Evolutionary conservation across 176 grass and related monocot species (phyloP).

Genomic region (Rhipidocladum racemiflorum): DNA sequence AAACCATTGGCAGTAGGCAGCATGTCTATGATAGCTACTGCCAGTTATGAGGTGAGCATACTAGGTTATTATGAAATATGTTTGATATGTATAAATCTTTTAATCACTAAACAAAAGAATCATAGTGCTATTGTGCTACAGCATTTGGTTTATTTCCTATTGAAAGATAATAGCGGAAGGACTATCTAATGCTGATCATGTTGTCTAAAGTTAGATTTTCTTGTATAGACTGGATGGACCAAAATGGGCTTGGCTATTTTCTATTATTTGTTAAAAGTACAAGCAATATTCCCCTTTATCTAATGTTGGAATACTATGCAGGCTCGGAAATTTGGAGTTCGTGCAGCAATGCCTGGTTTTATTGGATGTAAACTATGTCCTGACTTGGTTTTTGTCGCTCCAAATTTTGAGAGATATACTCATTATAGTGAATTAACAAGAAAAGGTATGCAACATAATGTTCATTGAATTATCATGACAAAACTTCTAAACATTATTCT

Average conservation of each 20-base stretch:
- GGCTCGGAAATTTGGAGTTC: constrained; percentile 85
- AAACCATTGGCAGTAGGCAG: constrained; percentile 85
- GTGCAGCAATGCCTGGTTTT: constrained; percentile 99
- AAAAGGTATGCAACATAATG: constrained; percentile 62
- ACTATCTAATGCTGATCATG: not conserved
- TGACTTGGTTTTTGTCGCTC: constrained; percentile 83
- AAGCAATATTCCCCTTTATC: not conserved
- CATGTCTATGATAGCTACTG: constrained; percentile 98
- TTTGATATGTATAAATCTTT: not conserved
- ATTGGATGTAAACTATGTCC: constrained; percentile 91
- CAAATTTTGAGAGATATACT: constrained; percentile 90
- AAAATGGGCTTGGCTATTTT: constrained; percentile 7
- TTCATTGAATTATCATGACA: constrained; percentile 3
- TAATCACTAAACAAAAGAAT: not conserved
- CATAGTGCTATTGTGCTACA: not conserved
- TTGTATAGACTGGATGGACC: not conserved
- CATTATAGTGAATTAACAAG: constrained; percentile 83
- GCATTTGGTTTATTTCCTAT: not conserved
- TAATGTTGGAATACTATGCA: constrained; percentile 42
- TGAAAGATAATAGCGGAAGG: not conserved
- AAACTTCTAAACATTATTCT: constrained; percentile 1
- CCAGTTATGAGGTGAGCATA: constrained; percentile 81
- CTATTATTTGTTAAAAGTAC: not conserved
- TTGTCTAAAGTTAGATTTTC: not conserved
- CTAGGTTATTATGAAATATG: not conserved